Percentiles rank a stretch among this genome's conserved stretches.
These are phyloP conservation scores for Ceratocystis variospora DNA, from an alignment of 2,329 filamentous ascomycete genomes.

Conservation along the genomic window DNA sequence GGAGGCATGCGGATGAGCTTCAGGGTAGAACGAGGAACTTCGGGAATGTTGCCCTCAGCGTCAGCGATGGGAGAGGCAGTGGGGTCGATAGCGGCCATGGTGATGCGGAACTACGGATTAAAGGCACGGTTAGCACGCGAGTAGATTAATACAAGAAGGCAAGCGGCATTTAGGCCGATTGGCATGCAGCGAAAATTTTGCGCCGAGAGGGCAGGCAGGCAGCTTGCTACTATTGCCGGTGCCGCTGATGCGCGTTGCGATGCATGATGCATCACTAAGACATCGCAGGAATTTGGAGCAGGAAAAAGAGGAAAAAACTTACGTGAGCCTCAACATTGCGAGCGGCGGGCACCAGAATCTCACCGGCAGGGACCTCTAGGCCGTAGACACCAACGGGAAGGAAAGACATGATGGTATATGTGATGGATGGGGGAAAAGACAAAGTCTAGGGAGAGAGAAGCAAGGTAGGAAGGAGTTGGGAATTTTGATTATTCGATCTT, in stretches of 20 bases:
- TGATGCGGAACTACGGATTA: constrained; percentile 68
- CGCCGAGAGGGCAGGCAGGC: background rate
- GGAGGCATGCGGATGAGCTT: constrained; percentile 71
- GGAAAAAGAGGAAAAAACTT: constrained; percentile 31
- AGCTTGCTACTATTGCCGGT: background rate
- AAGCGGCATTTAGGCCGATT: background rate
- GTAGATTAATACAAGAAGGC: background rate
- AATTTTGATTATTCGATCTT: background rate
- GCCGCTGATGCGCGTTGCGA: background rate
- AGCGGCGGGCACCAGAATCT: constrained; percentile 64
- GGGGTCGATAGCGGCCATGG: constrained; percentile 96
- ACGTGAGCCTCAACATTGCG: constrained; percentile 73
- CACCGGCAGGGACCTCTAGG: constrained; percentile 76
- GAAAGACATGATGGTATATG: constrained; percentile 35
- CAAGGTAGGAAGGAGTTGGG: background rate
- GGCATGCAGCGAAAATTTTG: constrained; percentile 16
- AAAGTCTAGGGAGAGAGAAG: constrained; percentile 18
- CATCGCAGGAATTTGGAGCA: background rate
- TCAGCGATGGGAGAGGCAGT: constrained; percentile 58
- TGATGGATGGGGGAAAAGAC: constrained; percentile 3
- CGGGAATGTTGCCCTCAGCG: constrained; percentile 45
- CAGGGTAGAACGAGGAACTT: constrained; percentile 65
- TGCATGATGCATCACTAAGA: background rate
- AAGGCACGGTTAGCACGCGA: constrained; percentile 23
- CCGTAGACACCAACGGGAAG: constrained; percentile 73